Conservation (phyloP, 371 early-diverging fungal species). For the Sporodiniella umbellata region DNA sequence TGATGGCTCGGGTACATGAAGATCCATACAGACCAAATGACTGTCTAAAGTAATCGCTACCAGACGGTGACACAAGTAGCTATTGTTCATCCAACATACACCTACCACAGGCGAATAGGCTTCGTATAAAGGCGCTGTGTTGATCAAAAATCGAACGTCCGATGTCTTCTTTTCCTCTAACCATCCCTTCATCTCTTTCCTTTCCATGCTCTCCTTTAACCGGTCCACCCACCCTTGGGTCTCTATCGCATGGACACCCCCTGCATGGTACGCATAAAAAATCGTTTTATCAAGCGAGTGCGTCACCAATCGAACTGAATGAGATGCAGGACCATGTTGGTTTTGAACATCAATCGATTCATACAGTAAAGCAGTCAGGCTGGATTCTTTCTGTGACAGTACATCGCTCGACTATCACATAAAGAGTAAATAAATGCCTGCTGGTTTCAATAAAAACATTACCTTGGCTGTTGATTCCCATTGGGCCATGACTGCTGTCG, state of each 20-base stretch:
- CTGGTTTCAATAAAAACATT: not conserved
- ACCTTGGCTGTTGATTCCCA: slow-evolving; percentile 36
- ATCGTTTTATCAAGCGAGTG: slow-evolving; percentile 37
- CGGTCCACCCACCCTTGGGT: slow-evolving; percentile 24
- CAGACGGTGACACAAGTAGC: slow-evolving; percentile 37
- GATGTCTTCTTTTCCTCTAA: slow-evolving; percentile 17
- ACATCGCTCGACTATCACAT: slow-evolving; percentile 15
- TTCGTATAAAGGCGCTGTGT: slow-evolving; percentile 17
- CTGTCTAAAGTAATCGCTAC: slow-evolving; percentile 25
- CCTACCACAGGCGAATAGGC: slow-evolving; percentile 32
- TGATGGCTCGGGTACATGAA: slow-evolving; percentile 16
- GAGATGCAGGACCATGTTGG: not conserved
- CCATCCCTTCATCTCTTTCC: slow-evolving; percentile 12
- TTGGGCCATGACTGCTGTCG: slow-evolving; percentile 29
- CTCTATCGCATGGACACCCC: slow-evolving; percentile 32
- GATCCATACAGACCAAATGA: slow-evolving; percentile 18
- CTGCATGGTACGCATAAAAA: slow-evolving; percentile 35
- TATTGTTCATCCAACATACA: slow-evolving; percentile 24
- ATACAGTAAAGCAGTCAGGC: slow-evolving; percentile 34
- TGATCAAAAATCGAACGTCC: slow-evolving; percentile 12
- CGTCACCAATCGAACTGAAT: slow-evolving; percentile 16
- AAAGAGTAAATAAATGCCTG: not conserved
- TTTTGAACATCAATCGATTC: slow-evolving; percentile 23
- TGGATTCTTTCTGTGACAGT: slow-evolving; percentile 10
- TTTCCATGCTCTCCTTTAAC: slow-evolving; percentile 7